Conservation (phyloP, 495 filamentous ascomycete genomes). For the Annulohypoxylon nitens region DNA sequence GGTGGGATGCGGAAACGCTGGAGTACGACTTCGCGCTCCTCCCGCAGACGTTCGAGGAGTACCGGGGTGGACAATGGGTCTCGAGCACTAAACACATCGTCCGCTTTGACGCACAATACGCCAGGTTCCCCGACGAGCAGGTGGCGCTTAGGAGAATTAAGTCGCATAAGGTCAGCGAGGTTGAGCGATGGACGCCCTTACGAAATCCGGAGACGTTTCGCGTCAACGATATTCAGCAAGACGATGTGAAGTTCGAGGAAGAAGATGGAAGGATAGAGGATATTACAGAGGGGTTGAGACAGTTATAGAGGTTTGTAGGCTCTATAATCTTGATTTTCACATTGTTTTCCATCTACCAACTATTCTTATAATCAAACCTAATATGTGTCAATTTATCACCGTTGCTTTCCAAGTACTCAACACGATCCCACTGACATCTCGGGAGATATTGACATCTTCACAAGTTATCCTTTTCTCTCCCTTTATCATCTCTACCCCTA, state of each 20-base stretch:
- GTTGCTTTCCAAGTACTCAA: no score
- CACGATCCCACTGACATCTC: not conserved
- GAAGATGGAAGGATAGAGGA: not conserved
- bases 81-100: slow-evolving; percentile 31
- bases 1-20: slow-evolving; percentile 22
- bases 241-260: not conserved
- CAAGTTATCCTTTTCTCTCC: no score
- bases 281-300: not conserved
- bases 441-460: no score
- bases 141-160: not conserved
- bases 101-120: slow-evolving; percentile 26
- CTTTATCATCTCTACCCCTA: no score
- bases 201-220: slow-evolving; percentile 43
- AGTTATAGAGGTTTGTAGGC: not conserved
- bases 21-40: slow-evolving; percentile 28
- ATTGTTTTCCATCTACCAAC: not conserved
- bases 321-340: not conserved
- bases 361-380: not conserved
- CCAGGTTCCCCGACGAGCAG: slow-evolving; percentile 7
- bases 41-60: slow-evolving; percentile 38
- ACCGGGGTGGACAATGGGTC: slow-evolving; percentile 38
- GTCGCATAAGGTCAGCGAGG: slow-evolving; percentile 26
- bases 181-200: slow-evolving; percentile 35
- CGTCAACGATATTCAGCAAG: slow-evolving; percentile 41
- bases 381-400: not conserved